Conservation (phyloP, 495 filamentous ascomycete genomes). For the Lentithecium fluviatile region DNA sequence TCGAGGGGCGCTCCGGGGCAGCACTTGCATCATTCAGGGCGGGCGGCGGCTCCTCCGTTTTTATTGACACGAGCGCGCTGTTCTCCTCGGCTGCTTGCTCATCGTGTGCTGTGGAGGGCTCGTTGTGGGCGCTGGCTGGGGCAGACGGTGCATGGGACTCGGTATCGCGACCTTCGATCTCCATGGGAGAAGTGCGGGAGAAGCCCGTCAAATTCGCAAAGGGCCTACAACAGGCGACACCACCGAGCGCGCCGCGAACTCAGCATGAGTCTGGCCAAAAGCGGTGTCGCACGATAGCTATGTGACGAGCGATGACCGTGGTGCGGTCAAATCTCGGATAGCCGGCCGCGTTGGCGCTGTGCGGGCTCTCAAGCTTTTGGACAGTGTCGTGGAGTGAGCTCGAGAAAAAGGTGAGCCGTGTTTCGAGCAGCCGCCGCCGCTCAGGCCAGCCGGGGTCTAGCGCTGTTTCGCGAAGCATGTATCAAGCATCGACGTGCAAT, state of each 20-base stretch:
- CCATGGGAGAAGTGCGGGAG: conserved; percentile 6
- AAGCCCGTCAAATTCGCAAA: conserved; percentile 5
- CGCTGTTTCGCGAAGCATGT: background rate
- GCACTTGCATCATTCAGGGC: conserved; percentile 35
- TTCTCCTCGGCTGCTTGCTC: conserved; percentile 2
- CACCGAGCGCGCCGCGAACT: conserved; percentile 66
- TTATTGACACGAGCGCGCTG: conserved; percentile 5
- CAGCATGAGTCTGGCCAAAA: conserved; percentile 60
- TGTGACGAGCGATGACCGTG: conserved; percentile 51
- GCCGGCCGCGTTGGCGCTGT: conserved; percentile 33
- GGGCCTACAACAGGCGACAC: conserved; percentile 41
- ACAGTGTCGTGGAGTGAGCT: conserved; percentile 25
- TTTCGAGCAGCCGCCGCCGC: background rate
- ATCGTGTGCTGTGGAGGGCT: conserved; percentile 9
- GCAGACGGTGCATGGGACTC: conserved; percentile 14
- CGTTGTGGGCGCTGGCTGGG: conserved; percentile 12
- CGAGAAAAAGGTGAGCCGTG: background rate
- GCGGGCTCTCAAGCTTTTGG: conserved; percentile 31
- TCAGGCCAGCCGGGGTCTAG: conserved; percentile 4
- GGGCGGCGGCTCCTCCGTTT: conserved; percentile 16
- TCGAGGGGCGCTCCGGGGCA: conserved; percentile 60
- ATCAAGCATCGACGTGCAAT: too few species aligned
- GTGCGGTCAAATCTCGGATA: conserved; percentile 53
- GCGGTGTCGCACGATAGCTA: conserved; percentile 64
- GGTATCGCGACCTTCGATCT: conserved; percentile 28